Base-by-base conservation (phyloP, 352 stramenopile genomes). In the Pythium pyrilobum region DNA sequence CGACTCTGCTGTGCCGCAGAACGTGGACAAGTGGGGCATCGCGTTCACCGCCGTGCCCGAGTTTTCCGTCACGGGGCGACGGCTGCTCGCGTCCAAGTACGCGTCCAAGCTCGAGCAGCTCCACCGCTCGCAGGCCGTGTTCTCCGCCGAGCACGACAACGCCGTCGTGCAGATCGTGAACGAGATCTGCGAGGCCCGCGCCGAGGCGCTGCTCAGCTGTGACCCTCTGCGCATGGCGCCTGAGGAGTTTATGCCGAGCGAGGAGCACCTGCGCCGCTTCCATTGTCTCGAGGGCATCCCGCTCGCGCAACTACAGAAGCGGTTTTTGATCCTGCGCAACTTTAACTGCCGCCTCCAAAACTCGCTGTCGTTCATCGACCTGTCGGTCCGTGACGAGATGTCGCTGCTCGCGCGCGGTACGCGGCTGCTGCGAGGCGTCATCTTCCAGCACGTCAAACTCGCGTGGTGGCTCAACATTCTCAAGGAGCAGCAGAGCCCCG, bases 391-490 rank as follows among this genome's bases (percentile, higher is more conserved):
- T n/a, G 74, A 90, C 15, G 64, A 80, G 0, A 66, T 64, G 4
- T 92, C 82, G 4, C 37, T 91, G 37, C 59, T 95, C 4, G 82
- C 78, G 1, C 69, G 72, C 23, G 84, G 80, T 1, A 58, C 69
- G n/a, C 72, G 80, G 8, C 45, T 44, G 23, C 65, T 95, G 40
- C 81, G 84, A 0, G 83, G 85, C 1, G 52, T 87, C 5, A 71
- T 95, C 10, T 95, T 95, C 55, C 85, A 95, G 62, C 76, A 90
- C 25, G 83, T 95, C 24, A 95, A 95, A 49, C 75, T 95, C 34
- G 79, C 81, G 28, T 95, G 83, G 85, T 95, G 85, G 83, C 73
- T 92, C 9, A 89, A 81, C 9, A 74, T 95, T 32, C 67, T 95
- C 4, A 92, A 92, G 52, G 85, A 95, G 21, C 82, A 92, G 56